Percentiles rank a stretch among this genome's conserved stretches.
These are phyloP conservation scores for Coniochaeta hoffmannii DNA, from an alignment of 2,329 filamentous ascomycete genomes.

Conservation along the genomic window DNA sequence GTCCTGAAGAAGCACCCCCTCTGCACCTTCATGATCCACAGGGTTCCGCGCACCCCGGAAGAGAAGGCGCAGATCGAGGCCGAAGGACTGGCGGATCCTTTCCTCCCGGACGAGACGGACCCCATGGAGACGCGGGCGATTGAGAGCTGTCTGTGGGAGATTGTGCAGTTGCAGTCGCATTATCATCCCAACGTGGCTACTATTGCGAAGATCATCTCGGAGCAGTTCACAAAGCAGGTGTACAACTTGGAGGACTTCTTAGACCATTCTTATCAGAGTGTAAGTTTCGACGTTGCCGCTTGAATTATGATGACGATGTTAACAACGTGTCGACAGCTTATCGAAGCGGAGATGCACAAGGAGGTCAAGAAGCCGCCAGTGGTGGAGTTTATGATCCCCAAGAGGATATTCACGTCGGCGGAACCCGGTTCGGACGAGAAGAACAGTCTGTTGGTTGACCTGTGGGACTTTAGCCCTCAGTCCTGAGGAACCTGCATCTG, in stretches of 20 bases:
- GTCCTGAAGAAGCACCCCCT: conserved; percentile 81
- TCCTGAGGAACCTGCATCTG: background rate
- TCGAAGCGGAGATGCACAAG: conserved; percentile 78
- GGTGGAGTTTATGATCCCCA: conserved; percentile 90
- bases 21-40: conserved; percentile 94
- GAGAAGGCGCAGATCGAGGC: conserved; percentile 52
- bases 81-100: conserved; percentile 62
- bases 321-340: conserved; percentile 46
- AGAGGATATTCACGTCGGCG: conserved; percentile 61
- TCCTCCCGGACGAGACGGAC: conserved; percentile 66
- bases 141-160: conserved; percentile 91
- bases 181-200: conserved; percentile 97
- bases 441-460: conserved; percentile 49
- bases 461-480: conserved; percentile 47
- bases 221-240: conserved; percentile 93
- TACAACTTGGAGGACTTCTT: conserved; percentile 98
- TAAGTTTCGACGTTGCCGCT: conserved; percentile 35
- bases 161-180: conserved; percentile 83
- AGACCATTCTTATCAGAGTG: conserved; percentile 82
- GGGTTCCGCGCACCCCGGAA: conserved; percentile 54
- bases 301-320: conserved; percentile 15
- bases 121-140: conserved; percentile 82
- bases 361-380: conserved; percentile 80
- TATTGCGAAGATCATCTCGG: conserved; percentile 84
- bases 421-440: conserved; percentile 37